Evolutionary conservation across 116 monocot species (phyloP).

Genomic region (Cymodocea nodosa): DNA sequence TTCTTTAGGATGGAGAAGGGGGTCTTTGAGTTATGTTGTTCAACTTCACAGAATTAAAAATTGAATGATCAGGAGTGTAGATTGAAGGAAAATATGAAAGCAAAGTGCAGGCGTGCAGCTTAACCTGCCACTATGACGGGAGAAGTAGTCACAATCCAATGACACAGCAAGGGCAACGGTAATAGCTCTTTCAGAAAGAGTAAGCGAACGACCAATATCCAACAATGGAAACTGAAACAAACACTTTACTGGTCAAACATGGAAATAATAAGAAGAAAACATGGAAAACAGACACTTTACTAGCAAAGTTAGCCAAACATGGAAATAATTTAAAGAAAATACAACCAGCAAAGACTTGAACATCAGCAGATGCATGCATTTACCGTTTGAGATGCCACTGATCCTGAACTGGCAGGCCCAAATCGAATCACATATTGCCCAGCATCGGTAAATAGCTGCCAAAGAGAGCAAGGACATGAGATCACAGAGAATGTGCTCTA

Average conservation of each 20-base stretch:
- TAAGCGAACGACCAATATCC: conserved; percentile 44
- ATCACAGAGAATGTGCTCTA: background rate
- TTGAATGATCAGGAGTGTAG: too few species aligned
- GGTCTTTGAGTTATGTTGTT: too few species aligned
- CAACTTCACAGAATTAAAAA: too few species aligned
- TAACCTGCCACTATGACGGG: conserved; percentile 77
- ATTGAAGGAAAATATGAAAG: conserved; percentile 5
- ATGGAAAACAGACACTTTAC: too few species aligned
- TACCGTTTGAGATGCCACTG: conserved; percentile 15
- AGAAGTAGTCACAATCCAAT: conserved; percentile 90
- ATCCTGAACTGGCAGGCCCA: conserved; percentile 30
- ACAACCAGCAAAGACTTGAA: conserved; percentile 4
- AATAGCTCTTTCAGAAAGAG: conserved; percentile 74
- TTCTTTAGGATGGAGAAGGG: too few species aligned
- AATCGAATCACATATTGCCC: conserved; percentile 98
- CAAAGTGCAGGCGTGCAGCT: too few species aligned
- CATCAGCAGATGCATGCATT: conserved; percentile 11
- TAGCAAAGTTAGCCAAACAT: background rate
- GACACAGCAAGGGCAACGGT: conserved; percentile 88
- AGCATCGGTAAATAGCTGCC: conserved; percentile 97
- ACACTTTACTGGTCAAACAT: background rate
- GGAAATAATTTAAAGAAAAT: background rate
- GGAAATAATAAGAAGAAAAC: too few species aligned
- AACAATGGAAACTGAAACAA: conserved; percentile 48
- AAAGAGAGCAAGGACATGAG: conserved; percentile 2